Conservation (phyloP, 106 monocot genomes). For the Acanthochlamys bracteata region DNA sequence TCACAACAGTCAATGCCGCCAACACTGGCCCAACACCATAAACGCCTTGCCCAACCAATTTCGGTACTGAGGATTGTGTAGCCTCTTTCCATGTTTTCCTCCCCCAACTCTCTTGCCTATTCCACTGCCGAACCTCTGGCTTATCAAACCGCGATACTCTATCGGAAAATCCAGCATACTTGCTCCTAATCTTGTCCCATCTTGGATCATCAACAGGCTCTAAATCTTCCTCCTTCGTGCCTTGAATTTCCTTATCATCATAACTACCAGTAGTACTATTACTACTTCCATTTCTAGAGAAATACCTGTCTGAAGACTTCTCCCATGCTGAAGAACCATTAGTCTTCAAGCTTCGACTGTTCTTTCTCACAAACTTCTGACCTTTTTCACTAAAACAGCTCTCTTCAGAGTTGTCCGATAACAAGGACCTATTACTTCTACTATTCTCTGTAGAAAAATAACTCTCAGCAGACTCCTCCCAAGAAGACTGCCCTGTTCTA, state of each 20-base stretch:
- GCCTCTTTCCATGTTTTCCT: conserved; percentile 63
- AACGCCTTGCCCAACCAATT: conserved; percentile 73
- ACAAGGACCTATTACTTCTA: no score
- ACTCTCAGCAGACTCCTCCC: conserved; percentile 66
- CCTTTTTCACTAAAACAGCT: no score
- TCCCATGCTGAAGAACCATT: not conserved
- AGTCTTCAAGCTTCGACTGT: not conserved
- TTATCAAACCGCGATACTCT: conserved; percentile 36
- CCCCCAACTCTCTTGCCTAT: conserved; percentile 66
- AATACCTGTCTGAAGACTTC: not conserved
- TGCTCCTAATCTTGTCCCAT: conserved; percentile 45
- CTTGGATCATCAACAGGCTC: conserved; percentile 41
- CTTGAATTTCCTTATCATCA: conserved; percentile 7
- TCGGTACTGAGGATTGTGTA: conserved; percentile 48
- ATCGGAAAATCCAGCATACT: conserved; percentile 23
- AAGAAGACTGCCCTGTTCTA: conserved; percentile 30
- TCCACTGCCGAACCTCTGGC: conserved; percentile 57
- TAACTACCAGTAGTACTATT: no score
- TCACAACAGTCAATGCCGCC: conserved; percentile 54
- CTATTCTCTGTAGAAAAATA: conserved; percentile 42
- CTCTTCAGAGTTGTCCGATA: no score
- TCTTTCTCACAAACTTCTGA: not conserved
- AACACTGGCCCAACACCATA: conserved; percentile 78
- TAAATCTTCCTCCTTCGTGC: conserved; percentile 14
- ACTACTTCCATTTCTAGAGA: not conserved